Conservation (phyloP, 192 early-diverging fungal species). For the Coemansia interrupta region DNA sequence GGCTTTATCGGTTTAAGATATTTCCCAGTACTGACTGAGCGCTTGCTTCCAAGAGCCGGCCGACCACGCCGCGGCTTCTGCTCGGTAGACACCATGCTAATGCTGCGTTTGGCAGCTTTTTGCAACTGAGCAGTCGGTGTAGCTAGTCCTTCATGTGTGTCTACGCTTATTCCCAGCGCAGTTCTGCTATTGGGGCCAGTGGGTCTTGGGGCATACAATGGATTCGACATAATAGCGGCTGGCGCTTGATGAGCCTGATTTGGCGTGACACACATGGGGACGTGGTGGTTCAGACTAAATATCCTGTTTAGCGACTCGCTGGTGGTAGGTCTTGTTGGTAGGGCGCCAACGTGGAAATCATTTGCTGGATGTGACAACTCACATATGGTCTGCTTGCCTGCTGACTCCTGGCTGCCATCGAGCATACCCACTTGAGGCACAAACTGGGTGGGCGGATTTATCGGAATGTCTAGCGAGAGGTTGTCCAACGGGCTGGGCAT, state of each 20-base stretch:
- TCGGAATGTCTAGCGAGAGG: constrained; percentile 42
- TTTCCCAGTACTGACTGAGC: not conserved
- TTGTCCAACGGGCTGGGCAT: constrained; percentile 51
- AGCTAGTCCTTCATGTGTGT: not conserved
- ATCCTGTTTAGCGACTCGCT: too few species aligned
- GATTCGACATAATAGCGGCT: too few species aligned
- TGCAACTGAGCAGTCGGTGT: not conserved
- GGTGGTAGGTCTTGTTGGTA: too few species aligned
- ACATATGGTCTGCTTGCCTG: not conserved
- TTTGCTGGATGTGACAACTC: not conserved
- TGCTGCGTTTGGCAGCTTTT: not conserved
- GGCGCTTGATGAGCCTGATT: not conserved
- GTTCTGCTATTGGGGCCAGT: not conserved
- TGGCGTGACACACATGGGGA: too few species aligned
- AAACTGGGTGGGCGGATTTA: constrained; percentile 31
- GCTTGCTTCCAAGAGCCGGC: constrained; percentile 1
- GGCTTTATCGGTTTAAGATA: not conserved
- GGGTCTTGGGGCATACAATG: too few species aligned
- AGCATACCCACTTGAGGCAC: constrained; percentile 4
- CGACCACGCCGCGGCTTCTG: constrained; percentile 1
- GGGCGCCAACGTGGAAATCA: too few species aligned
- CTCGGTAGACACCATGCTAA: not conserved
- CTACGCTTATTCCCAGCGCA: not conserved
- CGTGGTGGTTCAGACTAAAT: too few species aligned
- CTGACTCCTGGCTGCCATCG: not conserved